A percentile compares a stretch with the other conserved stretches of the same genome.
Conservation (phyloP, 73 alveolate genomes). For the Paramecium biaurelia region DNA sequence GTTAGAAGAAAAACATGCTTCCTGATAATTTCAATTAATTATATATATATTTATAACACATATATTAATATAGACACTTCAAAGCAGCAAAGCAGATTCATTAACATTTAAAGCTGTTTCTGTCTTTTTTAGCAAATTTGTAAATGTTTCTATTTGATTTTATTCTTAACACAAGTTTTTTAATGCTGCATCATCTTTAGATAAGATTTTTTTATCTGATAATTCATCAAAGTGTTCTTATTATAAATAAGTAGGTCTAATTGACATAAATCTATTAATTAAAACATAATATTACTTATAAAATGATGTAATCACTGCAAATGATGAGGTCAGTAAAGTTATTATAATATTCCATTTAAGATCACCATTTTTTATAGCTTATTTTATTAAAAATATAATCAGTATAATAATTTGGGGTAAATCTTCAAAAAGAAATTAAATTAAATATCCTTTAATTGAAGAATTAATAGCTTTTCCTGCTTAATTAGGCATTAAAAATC, state of each 20-base stretch:
- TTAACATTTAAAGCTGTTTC: not conserved
- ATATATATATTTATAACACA: not conserved
- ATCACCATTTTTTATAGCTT: not conserved
- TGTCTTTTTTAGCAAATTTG: not conserved
- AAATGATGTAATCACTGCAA: not conserved
- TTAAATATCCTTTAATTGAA: not conserved
- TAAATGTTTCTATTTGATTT: not conserved
- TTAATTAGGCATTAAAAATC: constrained; percentile 51
- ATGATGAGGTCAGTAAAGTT: not conserved
- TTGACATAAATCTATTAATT: constrained; percentile 27
- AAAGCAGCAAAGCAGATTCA: not conserved
- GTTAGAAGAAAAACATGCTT: not conserved
- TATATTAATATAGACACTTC: not conserved
- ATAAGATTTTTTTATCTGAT: not conserved
- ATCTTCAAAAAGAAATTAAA: not conserved
- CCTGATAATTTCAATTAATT: not conserved
- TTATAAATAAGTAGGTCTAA: not conserved
- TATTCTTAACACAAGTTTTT: not conserved
- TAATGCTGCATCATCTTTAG: not conserved
- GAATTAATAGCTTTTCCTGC: constrained; percentile 57
- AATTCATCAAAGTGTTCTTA: constrained; percentile 11
- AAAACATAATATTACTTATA: not conserved
- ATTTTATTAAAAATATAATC: not conserved
- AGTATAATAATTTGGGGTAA: not conserved
- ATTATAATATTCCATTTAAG: not conserved